Base-by-base conservation (phyloP, 2,329 filamentous ascomycete genomes). In the Verticillium longisporum region DNA sequence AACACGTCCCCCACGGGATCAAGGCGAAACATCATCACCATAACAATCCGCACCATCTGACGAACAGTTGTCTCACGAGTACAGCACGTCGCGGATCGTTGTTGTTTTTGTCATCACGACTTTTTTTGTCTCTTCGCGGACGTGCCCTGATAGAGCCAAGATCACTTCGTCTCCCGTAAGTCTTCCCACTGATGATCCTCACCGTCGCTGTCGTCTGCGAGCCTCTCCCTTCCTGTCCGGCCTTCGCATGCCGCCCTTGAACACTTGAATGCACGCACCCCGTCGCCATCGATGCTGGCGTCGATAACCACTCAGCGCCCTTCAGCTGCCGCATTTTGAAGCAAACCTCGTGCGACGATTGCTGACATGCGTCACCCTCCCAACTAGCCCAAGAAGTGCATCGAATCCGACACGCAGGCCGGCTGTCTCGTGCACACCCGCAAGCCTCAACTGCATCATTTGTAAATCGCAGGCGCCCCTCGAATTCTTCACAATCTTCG, bases 401-500 rank as follows among this genome's bases (percentile, higher is more conserved):
- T 66, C 66, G 64, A 55, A 54, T 62, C 59, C 62, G 57, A 64
- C 62, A 26, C 45, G 45, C 45, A 50, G 45, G 18, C 45, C 45
- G 45, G 45, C 45, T 50, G 45, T 50, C n/a, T 50, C 45, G 45
- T 50, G 45, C 15, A 50, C n/a, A n/a, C 45, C 45, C 45, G 45
- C 45, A 50, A 50, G 34, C 31, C 58, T 59, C 61, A 62, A 59
- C 60, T 61, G 57, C 63, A 59, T 62, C 50, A 62, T 62, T 55
- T 58, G 60, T 60, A 56, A 41, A 41, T 60, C 36, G 62, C 60
- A 60, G 62, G 57, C 26, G 57, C 21, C 18, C 56, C 21, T 31
- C 59, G 54, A 60, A 31, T 60, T 60, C 55, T 61, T 65, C 67
- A 66, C 64, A 65, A 69, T 70, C 68, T 70, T 69, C 72, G 74